phyloP scores from a whole-genome alignment of 2,329 filamentous ascomycete genomes.

The Xylaria sp. region DNA sequence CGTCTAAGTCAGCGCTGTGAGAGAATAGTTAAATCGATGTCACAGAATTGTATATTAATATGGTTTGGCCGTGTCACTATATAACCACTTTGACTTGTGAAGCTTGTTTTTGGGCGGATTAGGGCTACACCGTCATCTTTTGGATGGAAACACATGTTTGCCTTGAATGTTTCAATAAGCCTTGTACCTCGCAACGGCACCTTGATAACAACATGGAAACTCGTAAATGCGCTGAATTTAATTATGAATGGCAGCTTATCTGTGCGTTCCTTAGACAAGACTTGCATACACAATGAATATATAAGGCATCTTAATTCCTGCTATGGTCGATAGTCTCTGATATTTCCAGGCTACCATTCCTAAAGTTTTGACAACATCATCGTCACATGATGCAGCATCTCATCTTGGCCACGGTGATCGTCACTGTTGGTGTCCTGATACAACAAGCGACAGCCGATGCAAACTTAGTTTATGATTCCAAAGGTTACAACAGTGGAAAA shows the following conservation, averaged over 20 bases:
- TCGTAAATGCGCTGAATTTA: not conserved
- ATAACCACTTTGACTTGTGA: not conserved
- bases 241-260: not conserved
- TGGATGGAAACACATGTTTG: not conserved
- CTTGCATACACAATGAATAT: not conserved
- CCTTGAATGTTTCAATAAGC: no score
- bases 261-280: not conserved
- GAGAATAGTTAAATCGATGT: no score
- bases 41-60: not conserved
- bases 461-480: slow-evolving; percentile 43
- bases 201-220: not conserved
- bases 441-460: slow-evolving; percentile 42
- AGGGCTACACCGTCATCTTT: not conserved
- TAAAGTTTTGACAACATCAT: not conserved
- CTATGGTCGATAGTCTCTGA: not conserved
- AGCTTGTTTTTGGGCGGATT: not conserved
- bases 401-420: slow-evolving; percentile 55
- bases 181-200: not conserved
- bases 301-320: not conserved
- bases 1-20: not conserved
- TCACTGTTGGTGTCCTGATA: slow-evolving; percentile 50
- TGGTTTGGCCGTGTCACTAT: not conserved
- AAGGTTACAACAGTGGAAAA: slow-evolving; percentile 47
- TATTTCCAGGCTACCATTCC: not conserved
- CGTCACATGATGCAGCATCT: slow-evolving; percentile 40